Conservation (phyloP, 371 early-diverging fungal genomes). For the Saksenaea oblongispora region DNA sequence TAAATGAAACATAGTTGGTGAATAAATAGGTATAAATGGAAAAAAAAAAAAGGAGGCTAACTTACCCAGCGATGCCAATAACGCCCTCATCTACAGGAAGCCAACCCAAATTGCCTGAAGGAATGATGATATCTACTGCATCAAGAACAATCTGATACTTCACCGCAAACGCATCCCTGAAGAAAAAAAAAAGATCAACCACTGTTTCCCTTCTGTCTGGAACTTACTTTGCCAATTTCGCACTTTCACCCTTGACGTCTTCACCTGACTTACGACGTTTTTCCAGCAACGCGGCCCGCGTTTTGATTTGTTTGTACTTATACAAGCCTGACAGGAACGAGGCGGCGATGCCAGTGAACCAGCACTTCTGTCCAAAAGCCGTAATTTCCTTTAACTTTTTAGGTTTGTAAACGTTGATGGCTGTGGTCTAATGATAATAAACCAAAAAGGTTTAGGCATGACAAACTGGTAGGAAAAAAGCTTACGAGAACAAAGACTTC, state of each 20-base stretch:
- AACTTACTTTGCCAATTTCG: conserved; percentile 40
- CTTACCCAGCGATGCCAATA: conserved; percentile 66
- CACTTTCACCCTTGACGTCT: conserved; percentile 30
- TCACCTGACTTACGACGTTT: conserved; percentile 23
- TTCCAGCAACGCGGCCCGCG: conserved; percentile 10
- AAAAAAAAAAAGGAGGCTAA: neutral
- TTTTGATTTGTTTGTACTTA: conserved; percentile 48
- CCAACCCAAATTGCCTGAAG: conserved; percentile 54
- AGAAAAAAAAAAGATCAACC: neutral
- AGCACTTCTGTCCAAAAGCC: conserved; percentile 58
- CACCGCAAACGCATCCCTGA: conserved; percentile 36
- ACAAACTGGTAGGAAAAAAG: conserved; percentile 18
- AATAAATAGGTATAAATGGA: neutral
- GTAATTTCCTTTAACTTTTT: conserved; percentile 55
- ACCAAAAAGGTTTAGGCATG: too few species aligned
- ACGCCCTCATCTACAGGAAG: conserved; percentile 58
- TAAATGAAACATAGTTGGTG: conserved; percentile 11
- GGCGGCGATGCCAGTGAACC: conserved; percentile 66
- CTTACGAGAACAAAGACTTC: conserved; percentile 64
- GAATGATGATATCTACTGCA: conserved; percentile 60
- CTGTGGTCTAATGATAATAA: conserved; percentile 20
- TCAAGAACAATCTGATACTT: conserved; percentile 59
- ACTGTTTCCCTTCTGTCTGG: neutral
- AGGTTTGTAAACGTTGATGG: conserved; percentile 42
- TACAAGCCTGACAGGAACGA: conserved; percentile 64